phyloP scores from a whole-genome alignment of 169 alveolate genomes.

The Plasmodium gaboni region DNA sequence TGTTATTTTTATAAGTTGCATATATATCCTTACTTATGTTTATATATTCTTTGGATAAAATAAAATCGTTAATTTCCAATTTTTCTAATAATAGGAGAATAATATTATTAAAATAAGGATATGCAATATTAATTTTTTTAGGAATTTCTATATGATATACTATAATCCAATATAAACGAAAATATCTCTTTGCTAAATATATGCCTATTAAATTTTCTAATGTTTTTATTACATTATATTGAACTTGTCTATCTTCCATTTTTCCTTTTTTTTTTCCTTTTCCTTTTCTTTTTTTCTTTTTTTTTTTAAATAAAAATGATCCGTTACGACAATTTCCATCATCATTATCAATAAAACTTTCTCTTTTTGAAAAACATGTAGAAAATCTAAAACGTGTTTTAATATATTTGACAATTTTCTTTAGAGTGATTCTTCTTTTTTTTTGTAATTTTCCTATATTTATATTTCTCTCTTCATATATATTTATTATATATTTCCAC shows the following conservation, averaged over 20 bases:
- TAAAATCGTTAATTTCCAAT: conserved; percentile 55
- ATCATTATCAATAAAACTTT: conserved; percentile 40
- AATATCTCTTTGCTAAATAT: conserved; percentile 60
- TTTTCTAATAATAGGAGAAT: conserved; percentile 66
- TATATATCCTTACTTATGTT: conserved; percentile 48
- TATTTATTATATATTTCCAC: conserved; percentile 64
- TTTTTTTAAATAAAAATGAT: conserved; percentile 60
- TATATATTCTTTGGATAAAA: conserved; percentile 61
- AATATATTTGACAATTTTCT: conserved; percentile 36
- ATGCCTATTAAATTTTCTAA: conserved; percentile 62
- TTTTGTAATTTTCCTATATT: conserved; percentile 36
- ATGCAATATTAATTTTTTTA: conserved; percentile 49
- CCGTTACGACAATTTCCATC: conserved; percentile 21
- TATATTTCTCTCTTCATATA: conserved; percentile 48
- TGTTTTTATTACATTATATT: conserved; percentile 53
- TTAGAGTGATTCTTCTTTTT: conserved; percentile 39
- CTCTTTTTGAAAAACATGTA: conserved; percentile 55
- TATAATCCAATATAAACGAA: conserved; percentile 72
- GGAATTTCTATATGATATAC: conserved; percentile 69
- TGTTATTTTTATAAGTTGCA: conserved; percentile 24
- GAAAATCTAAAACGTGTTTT: conserved; percentile 43
- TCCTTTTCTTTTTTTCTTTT: conserved; percentile 31
- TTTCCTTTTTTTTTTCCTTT: conserved; percentile 27
- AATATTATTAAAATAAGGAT: conserved; percentile 66
- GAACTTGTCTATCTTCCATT: conserved; percentile 44